Conservation (phyloP, 805 yeast genomes). For the Metschnikowia henanensis region DNA sequence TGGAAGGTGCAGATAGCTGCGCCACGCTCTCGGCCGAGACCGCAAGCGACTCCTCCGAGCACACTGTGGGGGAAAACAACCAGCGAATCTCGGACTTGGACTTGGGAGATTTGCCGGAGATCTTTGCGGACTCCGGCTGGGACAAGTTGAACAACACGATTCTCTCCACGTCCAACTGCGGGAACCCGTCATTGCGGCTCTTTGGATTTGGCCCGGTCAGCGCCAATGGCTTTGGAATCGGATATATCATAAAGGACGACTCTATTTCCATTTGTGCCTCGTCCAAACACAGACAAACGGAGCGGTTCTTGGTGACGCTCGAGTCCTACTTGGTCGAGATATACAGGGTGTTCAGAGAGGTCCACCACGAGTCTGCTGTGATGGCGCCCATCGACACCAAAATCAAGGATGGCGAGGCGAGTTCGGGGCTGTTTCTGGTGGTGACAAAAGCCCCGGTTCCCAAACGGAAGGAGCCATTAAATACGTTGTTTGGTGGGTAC, state of each 20-base stretch:
- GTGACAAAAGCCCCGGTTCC: conserved; percentile 15
- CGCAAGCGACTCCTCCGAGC: conserved; percentile 26
- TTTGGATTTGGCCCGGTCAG: conserved; percentile 63
- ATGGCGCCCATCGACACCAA: conserved; percentile 27
- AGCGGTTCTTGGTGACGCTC: conserved; percentile 52
- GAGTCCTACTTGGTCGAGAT: conserved; percentile 50
- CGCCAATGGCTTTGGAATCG: conserved; percentile 59
- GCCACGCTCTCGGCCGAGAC: conserved; percentile 11
- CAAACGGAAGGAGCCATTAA: conserved; percentile 18
- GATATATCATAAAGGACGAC: conserved; percentile 54
- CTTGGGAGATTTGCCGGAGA: conserved; percentile 54
- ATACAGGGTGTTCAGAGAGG: conserved; percentile 32
- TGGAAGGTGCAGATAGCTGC: conserved; percentile 14
- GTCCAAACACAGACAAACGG: conserved; percentile 61
- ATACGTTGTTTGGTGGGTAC: conserved; percentile 53
- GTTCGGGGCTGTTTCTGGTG: not conserved
- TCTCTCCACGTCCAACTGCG: conserved; percentile 57
- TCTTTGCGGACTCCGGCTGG: conserved; percentile 89
- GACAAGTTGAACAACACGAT: conserved; percentile 77
- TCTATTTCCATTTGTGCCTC: conserved; percentile 53
- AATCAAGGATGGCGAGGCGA: conserved; percentile 17
- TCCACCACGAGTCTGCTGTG: conserved; percentile 17
- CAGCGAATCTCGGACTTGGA: conserved; percentile 16
- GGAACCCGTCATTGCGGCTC: conserved; percentile 56
- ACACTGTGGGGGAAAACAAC: conserved; percentile 28